phyloP scores from a whole-genome alignment of 2,329 filamentous ascomycete species.

The Westerdykella sp. region DNA sequence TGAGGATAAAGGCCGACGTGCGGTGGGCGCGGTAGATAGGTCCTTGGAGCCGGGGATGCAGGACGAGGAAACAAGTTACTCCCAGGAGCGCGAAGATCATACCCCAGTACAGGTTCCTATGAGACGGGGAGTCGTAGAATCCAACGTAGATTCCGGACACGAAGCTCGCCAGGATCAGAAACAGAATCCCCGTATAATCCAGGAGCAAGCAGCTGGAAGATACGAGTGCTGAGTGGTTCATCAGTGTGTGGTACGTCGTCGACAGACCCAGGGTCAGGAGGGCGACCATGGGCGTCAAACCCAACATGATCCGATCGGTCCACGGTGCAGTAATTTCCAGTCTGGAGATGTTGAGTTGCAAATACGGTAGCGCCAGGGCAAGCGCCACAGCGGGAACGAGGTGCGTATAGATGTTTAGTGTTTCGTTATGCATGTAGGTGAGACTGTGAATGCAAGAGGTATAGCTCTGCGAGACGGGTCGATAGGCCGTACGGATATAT shows the following conservation, averaged over 20 bases:
- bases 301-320: conserved; percentile 25
- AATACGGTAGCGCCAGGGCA: conserved; percentile 12
- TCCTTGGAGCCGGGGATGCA: conserved; percentile 30
- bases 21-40: conserved; percentile 17
- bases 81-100: conserved; percentile 31
- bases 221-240: conserved; percentile 73
- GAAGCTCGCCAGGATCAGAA: conserved; percentile 80
- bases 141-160: conserved; percentile 64
- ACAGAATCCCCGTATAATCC: conserved; percentile 87
- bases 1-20: conserved; percentile 15
- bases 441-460: conserved; percentile 51
- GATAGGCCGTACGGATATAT: conserved; percentile 58
- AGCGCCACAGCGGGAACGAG: conserved; percentile 40
- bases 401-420: conserved; percentile 64
- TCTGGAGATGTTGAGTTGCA: conserved; percentile 16
- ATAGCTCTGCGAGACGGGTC: conserved; percentile 56
- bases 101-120: conserved; percentile 38
- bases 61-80: conserved; percentile 27
- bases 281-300: conserved; percentile 29
- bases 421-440: conserved; percentile 58
- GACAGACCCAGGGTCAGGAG: conserved; percentile 36
- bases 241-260: conserved; percentile 71
- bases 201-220: conserved; percentile 79
- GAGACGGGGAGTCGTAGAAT: conserved; percentile 37
- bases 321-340: conserved; percentile 17